A percentile compares a stretch with the other conserved stretches of the same genome.
Evolutionary conservation across 2,329 filamentous ascomycete genomes (phyloP).

Genomic region (Geoglossum cookeanum): DNA sequence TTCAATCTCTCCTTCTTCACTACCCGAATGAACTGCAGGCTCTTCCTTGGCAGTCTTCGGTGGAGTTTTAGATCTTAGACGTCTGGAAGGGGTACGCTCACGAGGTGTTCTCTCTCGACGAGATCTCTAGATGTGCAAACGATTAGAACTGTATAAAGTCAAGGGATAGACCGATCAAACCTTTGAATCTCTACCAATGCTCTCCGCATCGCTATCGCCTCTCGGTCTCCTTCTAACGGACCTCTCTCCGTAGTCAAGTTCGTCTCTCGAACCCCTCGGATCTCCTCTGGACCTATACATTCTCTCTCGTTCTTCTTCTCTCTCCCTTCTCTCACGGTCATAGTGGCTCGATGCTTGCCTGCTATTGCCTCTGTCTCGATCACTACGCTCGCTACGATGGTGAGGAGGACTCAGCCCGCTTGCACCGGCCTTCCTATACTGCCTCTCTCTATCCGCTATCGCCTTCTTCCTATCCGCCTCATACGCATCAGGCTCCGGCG

Average conservation of each 20-base stretch:
- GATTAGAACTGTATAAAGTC: neutral
- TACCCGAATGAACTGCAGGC: slow-evolving; percentile 56
- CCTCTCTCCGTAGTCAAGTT: slow-evolving; percentile 73
- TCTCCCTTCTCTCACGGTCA: slow-evolving; percentile 68
- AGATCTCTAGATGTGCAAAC: slow-evolving; percentile 27
- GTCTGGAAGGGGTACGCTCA: slow-evolving; percentile 37
- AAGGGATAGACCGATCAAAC: slow-evolving; percentile 17
- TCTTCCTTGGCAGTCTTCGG: slow-evolving; percentile 25
- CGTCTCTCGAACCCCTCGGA: slow-evolving; percentile 61
- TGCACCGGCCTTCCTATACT: slow-evolving; percentile 65
- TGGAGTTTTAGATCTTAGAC: slow-evolving; percentile 38
- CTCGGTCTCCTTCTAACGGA: slow-evolving; percentile 38
- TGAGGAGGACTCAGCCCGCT: slow-evolving; percentile 36
- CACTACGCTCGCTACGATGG: slow-evolving; percentile 19
- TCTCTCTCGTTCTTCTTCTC: slow-evolving; percentile 79
- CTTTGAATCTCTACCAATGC: slow-evolving; percentile 38
- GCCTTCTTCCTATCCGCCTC: slow-evolving; percentile 89
- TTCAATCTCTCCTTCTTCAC: slow-evolving; percentile 96
- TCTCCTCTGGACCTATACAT: slow-evolving; percentile 68
- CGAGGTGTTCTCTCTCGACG: slow-evolving; percentile 38
- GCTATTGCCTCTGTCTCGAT: slow-evolving; percentile 27
- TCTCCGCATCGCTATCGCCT: slow-evolving; percentile 57
- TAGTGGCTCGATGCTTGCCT: slow-evolving; percentile 50
- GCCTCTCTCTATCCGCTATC: slow-evolving; percentile 81
- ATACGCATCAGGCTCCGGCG: slow-evolving; percentile 83